A percentile compares a stretch with the other conserved stretches of the same genome.
Conservation (phyloP, 2,329 filamentous ascomycete genomes). For the Pseudocercospora pini-densiflorae region DNA sequence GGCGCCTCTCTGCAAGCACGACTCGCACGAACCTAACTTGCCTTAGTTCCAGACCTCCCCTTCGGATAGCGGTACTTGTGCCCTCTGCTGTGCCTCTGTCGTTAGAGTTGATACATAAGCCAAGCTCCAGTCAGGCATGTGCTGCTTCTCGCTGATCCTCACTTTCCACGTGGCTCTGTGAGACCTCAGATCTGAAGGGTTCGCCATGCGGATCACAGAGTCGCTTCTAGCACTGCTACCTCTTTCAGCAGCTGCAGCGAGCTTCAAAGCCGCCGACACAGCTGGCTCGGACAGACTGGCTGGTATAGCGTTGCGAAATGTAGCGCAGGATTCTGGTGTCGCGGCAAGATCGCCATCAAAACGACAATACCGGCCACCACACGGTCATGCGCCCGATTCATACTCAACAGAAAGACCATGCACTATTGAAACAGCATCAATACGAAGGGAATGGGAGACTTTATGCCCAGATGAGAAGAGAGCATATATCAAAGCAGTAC, state of each 20-base stretch:
- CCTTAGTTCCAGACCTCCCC: background rate
- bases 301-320: conserved; percentile 29
- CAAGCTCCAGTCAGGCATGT: conserved; percentile 1
- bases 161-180: conserved; percentile 11
- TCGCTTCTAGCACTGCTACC: conserved; percentile 16
- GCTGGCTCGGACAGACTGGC: conserved; percentile 33
- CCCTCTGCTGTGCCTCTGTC: background rate
- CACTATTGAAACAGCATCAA: conserved; percentile 42
- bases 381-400: background rate
- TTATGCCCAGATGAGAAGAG: conserved; percentile 33
- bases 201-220: conserved; percentile 21
- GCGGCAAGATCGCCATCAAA: background rate
- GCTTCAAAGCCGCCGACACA: conserved; percentile 34
- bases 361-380: background rate
- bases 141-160: background rate
- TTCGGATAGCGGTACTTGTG: background rate
- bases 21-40: background rate
- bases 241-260: conserved; percentile 12
- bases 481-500: conserved; percentile 38
- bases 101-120: background rate
- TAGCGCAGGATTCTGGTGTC: conserved; percentile 27
- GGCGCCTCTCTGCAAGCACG: background rate
- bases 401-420: conserved; percentile 3
- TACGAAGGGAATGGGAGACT: conserved; percentile 50
- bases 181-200: background rate